phyloP scores from a whole-genome alignment of 495 filamentous ascomycete species.

The Rostrohypoxylon terebratum region DNA sequence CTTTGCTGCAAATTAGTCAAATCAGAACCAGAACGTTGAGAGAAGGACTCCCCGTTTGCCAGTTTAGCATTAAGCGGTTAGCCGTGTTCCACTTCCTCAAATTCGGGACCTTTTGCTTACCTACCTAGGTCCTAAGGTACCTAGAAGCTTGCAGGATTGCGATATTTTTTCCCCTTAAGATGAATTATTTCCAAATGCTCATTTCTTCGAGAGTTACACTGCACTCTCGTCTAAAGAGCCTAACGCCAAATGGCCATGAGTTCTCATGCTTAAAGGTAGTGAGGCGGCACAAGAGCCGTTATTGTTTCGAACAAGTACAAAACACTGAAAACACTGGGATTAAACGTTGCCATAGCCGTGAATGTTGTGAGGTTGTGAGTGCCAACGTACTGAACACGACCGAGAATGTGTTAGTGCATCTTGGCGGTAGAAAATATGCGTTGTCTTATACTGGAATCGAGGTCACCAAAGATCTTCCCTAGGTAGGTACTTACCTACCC shows the following conservation, averaged over 20 bases:
- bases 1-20: constrained; percentile 37
- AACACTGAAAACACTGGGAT: neutral
- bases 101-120: neutral
- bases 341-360: neutral
- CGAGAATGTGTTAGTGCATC: neutral
- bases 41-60: constrained; percentile 4
- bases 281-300: constrained; percentile 4
- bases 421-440: constrained; percentile 27
- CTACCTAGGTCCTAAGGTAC: no score
- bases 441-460: constrained; percentile 28
- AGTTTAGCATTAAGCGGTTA: constrained; percentile 7
- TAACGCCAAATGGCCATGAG: neutral
- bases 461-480: neutral
- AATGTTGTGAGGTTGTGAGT: neutral
- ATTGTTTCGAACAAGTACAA: neutral
- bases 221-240: neutral
- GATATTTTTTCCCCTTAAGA: neutral
- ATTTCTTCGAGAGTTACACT: constrained; percentile 13
- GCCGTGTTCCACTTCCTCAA: constrained; percentile 9
- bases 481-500: neutral
- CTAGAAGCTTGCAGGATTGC: neutral
- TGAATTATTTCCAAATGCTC: neutral
- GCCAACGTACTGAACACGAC: neutral
- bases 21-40: constrained; percentile 36
- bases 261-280: neutral